Percentiles rank a stretch among this genome's conserved stretches.
These are phyloP conservation scores for Lodderomyces jiufengensis DNA, from an alignment of 1,139 yeast species.

Conservation along the genomic window DNA sequence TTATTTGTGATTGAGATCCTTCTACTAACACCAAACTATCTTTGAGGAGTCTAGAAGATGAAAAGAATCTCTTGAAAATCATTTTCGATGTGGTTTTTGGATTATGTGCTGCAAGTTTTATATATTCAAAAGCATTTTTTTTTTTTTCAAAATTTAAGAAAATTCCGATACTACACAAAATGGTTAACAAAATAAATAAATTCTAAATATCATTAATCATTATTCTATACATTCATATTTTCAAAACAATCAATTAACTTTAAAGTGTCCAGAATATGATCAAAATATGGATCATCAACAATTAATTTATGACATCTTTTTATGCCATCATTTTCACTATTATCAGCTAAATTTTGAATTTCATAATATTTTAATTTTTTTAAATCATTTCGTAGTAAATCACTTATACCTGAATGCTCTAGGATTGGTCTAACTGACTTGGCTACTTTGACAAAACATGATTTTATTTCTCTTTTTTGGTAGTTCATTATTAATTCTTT, in stretches of 20 bases:
- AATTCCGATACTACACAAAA: too few species aligned
- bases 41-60: slow-evolving; percentile 22
- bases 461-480: slow-evolving; percentile 51
- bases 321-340: slow-evolving; percentile 14
- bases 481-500: slow-evolving; percentile 57
- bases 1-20: slow-evolving; percentile 46
- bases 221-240: slow-evolving; percentile 1
- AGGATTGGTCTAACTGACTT: slow-evolving; percentile 31
- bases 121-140: too few species aligned
- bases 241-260: slow-evolving; percentile 40
- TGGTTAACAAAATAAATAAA: too few species aligned
- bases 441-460: slow-evolving; percentile 65
- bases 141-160: too few species aligned
- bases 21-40: slow-evolving; percentile 76
- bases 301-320: slow-evolving; percentile 20
- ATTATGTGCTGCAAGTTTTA: too few species aligned
- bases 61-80: slow-evolving; percentile 27
- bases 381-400: slow-evolving; percentile 25
- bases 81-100: slow-evolving; percentile 2
- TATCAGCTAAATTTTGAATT: slow-evolving; percentile 17
- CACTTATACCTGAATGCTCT: slow-evolving; percentile 29
- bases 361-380: slow-evolving; percentile 26
- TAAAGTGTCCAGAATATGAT: slow-evolving; percentile 42
- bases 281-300: slow-evolving; percentile 35
- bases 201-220: too few species aligned